These are phyloP conservation scores for Cytospora piceicola DNA, from an alignment of 2,329 filamentous ascomycete species.

Conservation along the genomic window DNA sequence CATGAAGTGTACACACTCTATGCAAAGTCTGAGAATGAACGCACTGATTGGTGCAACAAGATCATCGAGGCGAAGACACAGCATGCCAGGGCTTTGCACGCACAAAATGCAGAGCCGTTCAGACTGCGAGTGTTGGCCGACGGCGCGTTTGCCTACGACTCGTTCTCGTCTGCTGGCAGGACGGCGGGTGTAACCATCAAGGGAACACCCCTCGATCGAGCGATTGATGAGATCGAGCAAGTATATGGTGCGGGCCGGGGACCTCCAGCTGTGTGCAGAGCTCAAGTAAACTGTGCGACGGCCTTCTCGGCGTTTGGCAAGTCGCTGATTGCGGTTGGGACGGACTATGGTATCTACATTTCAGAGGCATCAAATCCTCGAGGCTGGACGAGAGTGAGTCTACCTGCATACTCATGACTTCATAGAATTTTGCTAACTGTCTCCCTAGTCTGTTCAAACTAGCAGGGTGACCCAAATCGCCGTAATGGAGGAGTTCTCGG, in stretches of 20 bases:
- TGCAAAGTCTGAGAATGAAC: constrained; percentile 72
- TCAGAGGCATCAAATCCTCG: constrained; percentile 87
- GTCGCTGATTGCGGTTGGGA: constrained; percentile 90
- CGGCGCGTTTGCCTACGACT: constrained; percentile 83
- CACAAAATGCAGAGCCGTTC: constrained; percentile 96
- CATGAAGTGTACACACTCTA: constrained; percentile 93
- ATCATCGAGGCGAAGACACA: constrained; percentile 94
- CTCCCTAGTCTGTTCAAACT: constrained; percentile 70
- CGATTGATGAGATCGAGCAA: constrained; percentile 85
- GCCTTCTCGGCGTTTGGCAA: constrained; percentile 84
- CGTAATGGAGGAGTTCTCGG: constrained; percentile 91
- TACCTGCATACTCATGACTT: constrained; percentile 12
- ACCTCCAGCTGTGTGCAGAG: constrained; percentile 78
- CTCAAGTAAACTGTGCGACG: constrained; percentile 89
- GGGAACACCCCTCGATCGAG: constrained; percentile 88
- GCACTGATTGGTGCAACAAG: constrained; percentile 88
- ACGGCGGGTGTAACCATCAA: constrained; percentile 74
- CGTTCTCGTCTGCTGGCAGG: constrained; percentile 60
- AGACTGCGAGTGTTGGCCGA: constrained; percentile 89
- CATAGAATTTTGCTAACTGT: constrained; percentile 31
- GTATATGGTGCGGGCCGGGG: constrained; percentile 72
- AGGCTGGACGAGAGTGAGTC: constrained; percentile 82
- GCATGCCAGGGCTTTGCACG: constrained; percentile 84
- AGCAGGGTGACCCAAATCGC: constrained; percentile 86
- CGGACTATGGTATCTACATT: constrained; percentile 91